Evolutionary conservation across 192 early-diverging fungal genomes (phyloP).

Genomic region (Coemansia sp.): DNA sequence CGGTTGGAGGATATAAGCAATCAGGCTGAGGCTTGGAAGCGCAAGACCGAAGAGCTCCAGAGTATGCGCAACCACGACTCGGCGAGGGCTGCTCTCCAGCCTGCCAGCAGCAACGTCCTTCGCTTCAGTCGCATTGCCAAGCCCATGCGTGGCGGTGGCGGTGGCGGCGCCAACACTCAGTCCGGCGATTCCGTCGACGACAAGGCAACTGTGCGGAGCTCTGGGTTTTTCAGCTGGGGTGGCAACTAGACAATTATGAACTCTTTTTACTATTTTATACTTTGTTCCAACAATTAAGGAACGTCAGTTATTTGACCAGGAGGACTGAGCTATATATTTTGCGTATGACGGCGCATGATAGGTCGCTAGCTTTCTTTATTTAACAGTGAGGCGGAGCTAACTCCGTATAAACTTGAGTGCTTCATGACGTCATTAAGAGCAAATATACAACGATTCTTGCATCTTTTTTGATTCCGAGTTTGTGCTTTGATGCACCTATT

Average conservation of each 20-base stretch:
- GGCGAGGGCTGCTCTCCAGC: constrained; percentile 12
- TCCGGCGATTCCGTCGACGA: constrained; percentile 16
- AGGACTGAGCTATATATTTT: too few species aligned
- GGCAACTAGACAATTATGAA: constrained; percentile 9
- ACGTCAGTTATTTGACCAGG: too few species aligned
- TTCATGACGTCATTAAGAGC: too few species aligned
- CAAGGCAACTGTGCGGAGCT: constrained; percentile 20
- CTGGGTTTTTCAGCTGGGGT: constrained; percentile 49
- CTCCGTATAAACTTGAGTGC: too few species aligned
- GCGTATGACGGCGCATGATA: too few species aligned
- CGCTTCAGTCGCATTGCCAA: constrained; percentile 82
- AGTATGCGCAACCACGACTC: constrained; percentile 38
- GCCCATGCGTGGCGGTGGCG: constrained; percentile 84
- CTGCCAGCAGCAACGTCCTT: constrained; percentile 36
- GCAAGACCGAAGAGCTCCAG: constrained; percentile 66
- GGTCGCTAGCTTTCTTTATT: too few species aligned
- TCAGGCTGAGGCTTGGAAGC: constrained; percentile 74
- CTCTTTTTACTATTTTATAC: background rate
- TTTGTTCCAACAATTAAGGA: background rate
- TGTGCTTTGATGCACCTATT: too few species aligned
- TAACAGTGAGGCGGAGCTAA: too few species aligned
- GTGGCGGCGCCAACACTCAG: constrained; percentile 57
- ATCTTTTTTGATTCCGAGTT: too few species aligned
- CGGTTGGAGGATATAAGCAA: constrained; percentile 70
- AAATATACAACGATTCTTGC: too few species aligned